Conservation (phyloP, 1,284 basidiomycete genomes). For the Mycosarcoma mackinlayi region DNA sequence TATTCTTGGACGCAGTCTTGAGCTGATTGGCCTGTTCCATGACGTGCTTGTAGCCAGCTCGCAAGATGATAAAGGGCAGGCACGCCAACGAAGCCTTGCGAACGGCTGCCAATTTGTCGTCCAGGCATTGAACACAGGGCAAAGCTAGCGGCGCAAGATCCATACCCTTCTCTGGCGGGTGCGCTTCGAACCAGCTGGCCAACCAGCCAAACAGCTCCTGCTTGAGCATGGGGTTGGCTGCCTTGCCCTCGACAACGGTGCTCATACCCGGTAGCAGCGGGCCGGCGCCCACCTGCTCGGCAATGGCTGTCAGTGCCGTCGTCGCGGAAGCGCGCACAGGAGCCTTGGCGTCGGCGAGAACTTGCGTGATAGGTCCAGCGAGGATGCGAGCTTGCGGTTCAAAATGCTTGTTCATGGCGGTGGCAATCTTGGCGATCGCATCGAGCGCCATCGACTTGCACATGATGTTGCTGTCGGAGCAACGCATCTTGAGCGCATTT, state of each 20-base stretch:
- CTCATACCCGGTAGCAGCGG: constrained; percentile 82
- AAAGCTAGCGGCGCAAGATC: constrained; percentile 81
- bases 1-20: constrained; percentile 89
- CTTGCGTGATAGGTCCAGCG: constrained; percentile 80
- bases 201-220: constrained; percentile 87
- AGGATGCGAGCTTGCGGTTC: constrained; percentile 87
- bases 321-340: constrained; percentile 83
- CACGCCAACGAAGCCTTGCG: constrained; percentile 88
- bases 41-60: constrained; percentile 84
- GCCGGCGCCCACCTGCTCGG: constrained; percentile 84
- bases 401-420: constrained; percentile 93
- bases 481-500: constrained; percentile 85
- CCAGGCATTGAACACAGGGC: constrained; percentile 82
- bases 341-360: constrained; percentile 92
- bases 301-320: constrained; percentile 83
- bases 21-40: constrained; percentile 85
- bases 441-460: constrained; percentile 91
- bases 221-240: constrained; percentile 87
- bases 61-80: constrained; percentile 81
- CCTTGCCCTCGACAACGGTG: constrained; percentile 78
- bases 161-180: constrained; percentile 71
- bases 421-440: constrained; percentile 87
- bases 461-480: constrained; percentile 91
- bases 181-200: constrained; percentile 80
- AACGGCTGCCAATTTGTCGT: constrained; percentile 91